These are phyloP conservation scores for Paraphaeosphaeria sporulosa DNA, from an alignment of 2,329 filamentous ascomycete genomes.

Conservation along the genomic window DNA sequence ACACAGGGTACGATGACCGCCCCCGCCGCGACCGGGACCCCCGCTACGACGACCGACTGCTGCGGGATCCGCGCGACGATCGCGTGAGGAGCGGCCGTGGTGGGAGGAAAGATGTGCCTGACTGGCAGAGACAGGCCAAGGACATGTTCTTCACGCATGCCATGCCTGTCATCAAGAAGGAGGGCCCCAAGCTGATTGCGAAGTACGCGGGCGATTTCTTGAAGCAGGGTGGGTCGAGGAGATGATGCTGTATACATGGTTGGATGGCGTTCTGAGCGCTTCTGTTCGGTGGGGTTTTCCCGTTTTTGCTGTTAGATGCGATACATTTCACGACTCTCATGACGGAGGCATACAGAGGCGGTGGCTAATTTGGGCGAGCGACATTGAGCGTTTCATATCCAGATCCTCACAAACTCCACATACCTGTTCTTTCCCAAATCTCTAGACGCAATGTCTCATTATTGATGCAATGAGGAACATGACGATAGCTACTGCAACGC, in stretches of 20 bases:
- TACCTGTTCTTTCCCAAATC: neutral
- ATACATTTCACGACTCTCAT: neutral
- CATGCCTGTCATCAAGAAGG: conserved; percentile 29
- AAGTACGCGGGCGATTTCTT: conserved; percentile 26
- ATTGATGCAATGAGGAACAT: too few relatives aligned
- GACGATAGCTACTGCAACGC: too few relatives aligned
- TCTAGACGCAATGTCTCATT: too few relatives aligned
- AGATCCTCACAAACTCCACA: neutral
- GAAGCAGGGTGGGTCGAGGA: conserved; percentile 15
- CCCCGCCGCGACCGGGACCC: conserved; percentile 7
- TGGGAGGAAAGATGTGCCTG: conserved; percentile 15
- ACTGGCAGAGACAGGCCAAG: conserved; percentile 30
- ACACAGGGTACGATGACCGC: conserved; percentile 1
- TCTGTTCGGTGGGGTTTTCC: neutral
- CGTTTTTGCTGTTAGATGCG: neutral
- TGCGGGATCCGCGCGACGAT: conserved; percentile 4
- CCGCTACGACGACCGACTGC: conserved; percentile 5
- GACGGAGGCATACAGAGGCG: neutral
- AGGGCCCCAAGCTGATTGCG: conserved; percentile 26
- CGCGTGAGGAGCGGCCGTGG: neutral
- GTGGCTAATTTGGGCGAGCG: neutral
- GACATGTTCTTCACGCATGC: conserved; percentile 31
- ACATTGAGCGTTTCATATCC: neutral
- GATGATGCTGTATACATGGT: neutral
- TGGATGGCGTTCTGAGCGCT: neutral